Evolutionary conservation across 768 basidiomycete genomes (phyloP).

Genomic region (Russula griseocarnosa): DNA sequence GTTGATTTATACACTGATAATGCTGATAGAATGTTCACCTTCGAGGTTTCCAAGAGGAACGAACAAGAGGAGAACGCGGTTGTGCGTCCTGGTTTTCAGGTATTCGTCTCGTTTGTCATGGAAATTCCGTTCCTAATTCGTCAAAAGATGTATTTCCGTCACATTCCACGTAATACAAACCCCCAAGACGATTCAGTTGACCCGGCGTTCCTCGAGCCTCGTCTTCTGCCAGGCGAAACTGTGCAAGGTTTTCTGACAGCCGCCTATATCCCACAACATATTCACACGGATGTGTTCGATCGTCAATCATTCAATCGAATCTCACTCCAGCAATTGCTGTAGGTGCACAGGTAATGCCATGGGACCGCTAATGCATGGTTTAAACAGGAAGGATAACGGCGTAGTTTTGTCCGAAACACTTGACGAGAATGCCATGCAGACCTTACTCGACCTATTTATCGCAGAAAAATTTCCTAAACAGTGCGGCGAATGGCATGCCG

Average conservation of each 20-base stretch:
- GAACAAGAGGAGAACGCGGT: conserved; percentile 53
- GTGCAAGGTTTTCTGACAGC: conserved; percentile 23
- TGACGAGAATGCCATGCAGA: conserved; percentile 9
- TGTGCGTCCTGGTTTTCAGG: conserved; percentile 45
- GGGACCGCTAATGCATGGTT: neutral
- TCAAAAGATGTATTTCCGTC: conserved; percentile 7
- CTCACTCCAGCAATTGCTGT: conserved; percentile 13
- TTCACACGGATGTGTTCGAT: neutral
- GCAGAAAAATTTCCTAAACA: conserved; percentile 3
- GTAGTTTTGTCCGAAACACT: conserved; percentile 9
- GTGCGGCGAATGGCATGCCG: conserved; percentile 1
- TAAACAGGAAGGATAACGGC: conserved; percentile 3
- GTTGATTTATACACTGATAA: conserved; percentile 41
- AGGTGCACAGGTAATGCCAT: neutral
- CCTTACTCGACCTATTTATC: neutral
- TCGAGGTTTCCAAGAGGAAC: conserved; percentile 50
- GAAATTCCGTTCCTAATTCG: neutral
- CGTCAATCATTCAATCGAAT: neutral
- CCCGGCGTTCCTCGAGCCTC: neutral
- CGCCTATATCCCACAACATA: neutral
- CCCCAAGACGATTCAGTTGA: neutral
- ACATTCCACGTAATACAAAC: neutral
- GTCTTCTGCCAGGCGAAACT: conserved; percentile 25
- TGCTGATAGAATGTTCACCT: conserved; percentile 48
- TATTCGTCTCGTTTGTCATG: conserved; percentile 28